Base-by-base conservation (phyloP, 345 rosid species). In the Pugionium cornutum region DNA sequence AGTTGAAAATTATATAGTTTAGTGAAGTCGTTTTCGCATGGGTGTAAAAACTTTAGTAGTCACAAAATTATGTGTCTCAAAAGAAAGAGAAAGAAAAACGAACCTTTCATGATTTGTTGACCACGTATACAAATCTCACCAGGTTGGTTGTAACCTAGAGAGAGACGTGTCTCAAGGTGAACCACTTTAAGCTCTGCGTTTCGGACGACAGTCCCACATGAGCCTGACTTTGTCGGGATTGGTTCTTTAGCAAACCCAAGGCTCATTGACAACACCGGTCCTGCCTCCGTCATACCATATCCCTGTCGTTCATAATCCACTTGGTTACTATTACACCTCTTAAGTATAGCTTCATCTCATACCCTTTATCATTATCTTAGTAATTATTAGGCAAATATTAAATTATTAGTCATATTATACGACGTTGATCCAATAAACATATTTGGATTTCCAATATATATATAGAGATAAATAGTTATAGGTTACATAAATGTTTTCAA, bases 211-310 rank as follows among this genome's bases (percentile, higher is more conserved):
- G 97, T 89, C 2, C 98, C 98, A 58, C 97, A 92, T 5, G 98
- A 84, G 0, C 98, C 98, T 2, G 96, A 84, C 73, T 92, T 92
- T 35, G 90, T 81, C 4, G 83, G 85, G n/a, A 80, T 80, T 0
- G 98, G 87, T n/a, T 92, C 84, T 80, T 81, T 92, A 2, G 98
- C 97, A 46, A 89, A 92, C 11, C 74, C 94, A 42, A 84, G 72
- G 75, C 96, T 81, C 97, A 92, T 92, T 11, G 98, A 80, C 49
- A 92, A 67, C 43, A 92, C 98, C 2, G 98, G 97, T 25, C 97
- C 98, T 0, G 98, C 98, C 69, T 92, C 98, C 9, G 98, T 92
- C 98, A 92, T 92, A 9, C 98, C 98, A 67, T 92, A 92, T 2
- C 98, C 98, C 98, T 89, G 53, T 9, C 59, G 0, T 58, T 37